Evolutionary conservation across 2,329 filamentous ascomycete genomes (phyloP).

Genomic region (Podosphaera xanthii): DNA sequence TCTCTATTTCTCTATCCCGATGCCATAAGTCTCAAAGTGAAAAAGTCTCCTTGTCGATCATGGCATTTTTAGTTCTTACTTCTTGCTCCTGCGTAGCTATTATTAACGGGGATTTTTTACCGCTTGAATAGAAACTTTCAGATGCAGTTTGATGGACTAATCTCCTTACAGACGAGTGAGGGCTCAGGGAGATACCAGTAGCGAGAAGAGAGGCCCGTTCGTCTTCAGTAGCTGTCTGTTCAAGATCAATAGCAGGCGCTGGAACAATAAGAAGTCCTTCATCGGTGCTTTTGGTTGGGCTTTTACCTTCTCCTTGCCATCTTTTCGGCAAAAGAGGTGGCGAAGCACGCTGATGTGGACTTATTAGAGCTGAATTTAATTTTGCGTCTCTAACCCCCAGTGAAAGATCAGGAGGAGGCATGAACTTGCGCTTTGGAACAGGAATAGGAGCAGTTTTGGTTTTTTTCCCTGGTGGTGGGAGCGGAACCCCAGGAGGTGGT

Average conservation of each 20-base stretch:
- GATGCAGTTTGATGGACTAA: constrained; percentile 9
- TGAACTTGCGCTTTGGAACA: constrained; percentile 41
- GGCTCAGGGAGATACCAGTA: constrained; percentile 5
- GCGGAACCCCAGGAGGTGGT: constrained; percentile 56
- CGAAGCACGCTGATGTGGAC: constrained; percentile 13
- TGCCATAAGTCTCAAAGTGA: too few species aligned
- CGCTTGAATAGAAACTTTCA: constrained; percentile 15
- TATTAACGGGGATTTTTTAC: constrained; percentile 10
- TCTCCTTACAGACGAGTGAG: constrained; percentile 11
- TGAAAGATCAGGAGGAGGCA: constrained; percentile 22
- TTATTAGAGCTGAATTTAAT: constrained; percentile 10
- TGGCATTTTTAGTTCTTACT: constrained; percentile 14
- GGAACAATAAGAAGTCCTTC: constrained; percentile 40
- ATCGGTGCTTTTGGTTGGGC: constrained; percentile 18
- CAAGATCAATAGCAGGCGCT: constrained; percentile 16
- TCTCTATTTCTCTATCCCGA: too few species aligned
- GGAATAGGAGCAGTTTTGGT: constrained; percentile 32
- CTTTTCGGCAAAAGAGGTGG: constrained; percentile 25
- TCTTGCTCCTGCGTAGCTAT: constrained; percentile 17
- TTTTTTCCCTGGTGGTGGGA: constrained; percentile 43
- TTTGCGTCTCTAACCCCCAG: constrained; percentile 10
- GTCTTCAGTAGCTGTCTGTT: constrained; percentile 3
- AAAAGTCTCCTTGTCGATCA: constrained; percentile 13
- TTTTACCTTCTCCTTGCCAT: constrained; percentile 16
- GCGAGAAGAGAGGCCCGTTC: not conserved